Evolutionary conservation across 495 filamentous ascomycete genomes (phyloP).

Genomic region (Rhizodiscina lignyota): DNA sequence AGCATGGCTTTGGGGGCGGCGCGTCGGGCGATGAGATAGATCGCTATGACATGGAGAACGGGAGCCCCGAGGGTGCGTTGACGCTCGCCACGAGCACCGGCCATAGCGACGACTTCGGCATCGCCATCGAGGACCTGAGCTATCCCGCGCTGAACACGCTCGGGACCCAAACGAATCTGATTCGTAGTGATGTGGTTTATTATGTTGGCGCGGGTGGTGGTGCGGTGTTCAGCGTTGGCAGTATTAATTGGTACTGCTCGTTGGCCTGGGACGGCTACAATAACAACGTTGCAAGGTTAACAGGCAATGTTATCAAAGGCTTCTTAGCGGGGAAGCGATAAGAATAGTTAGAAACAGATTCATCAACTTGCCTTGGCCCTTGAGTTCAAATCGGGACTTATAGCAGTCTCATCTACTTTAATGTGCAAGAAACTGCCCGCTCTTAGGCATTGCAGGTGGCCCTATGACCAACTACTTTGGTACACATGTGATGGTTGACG

Average conservation of each 20-base stretch:
- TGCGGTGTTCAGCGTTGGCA: conserved; percentile 14
- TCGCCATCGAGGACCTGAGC: conserved; percentile 19
- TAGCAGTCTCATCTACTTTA: too few species aligned
- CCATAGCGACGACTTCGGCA: conserved; percentile 16
- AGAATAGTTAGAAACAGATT: too few species aligned
- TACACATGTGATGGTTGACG: too few species aligned
- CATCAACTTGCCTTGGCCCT: too few species aligned
- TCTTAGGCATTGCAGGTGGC: too few species aligned
- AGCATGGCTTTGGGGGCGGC: conserved; percentile 9
- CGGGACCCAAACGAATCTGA: conserved; percentile 10
- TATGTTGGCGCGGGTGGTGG: conserved; percentile 13
- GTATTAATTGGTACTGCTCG: conserved; percentile 21
- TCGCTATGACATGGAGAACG: conserved; percentile 14
- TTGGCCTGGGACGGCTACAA: too few species aligned
- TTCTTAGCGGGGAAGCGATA: too few species aligned
- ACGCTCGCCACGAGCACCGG: conserved; percentile 15
- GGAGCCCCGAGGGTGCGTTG: conserved; percentile 13
- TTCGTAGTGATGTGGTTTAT: conserved; percentile 17
- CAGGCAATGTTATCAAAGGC: too few species aligned
- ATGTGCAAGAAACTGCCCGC: too few species aligned
- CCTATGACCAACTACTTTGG: too few species aligned
- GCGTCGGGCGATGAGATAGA: conserved; percentile 19
- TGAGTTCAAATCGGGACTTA: too few species aligned
- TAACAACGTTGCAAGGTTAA: too few species aligned
- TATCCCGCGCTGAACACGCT: conserved; percentile 17